These are phyloP conservation scores for Zopfochytrium polystomum DNA, from an alignment of 371 early-diverging fungal genomes.

Conservation along the genomic window DNA sequence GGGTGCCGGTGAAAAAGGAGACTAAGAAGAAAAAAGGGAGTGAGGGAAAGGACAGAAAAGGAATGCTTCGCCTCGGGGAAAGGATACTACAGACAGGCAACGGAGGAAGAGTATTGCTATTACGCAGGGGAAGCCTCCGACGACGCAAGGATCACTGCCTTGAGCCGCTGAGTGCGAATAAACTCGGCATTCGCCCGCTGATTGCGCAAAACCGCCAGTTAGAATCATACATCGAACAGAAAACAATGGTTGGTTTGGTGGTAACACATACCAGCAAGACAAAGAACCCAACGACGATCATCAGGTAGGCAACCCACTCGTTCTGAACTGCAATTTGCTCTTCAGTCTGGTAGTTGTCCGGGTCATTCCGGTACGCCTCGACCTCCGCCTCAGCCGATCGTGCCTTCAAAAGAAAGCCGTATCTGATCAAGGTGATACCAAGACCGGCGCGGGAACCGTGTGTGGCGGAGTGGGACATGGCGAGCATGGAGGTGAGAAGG, in stretches of 20 bases:
- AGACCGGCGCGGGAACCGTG: slow-evolving; percentile 38
- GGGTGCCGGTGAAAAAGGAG: no score
- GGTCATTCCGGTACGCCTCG: slow-evolving; percentile 9
- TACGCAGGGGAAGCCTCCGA: not conserved
- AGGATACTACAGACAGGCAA: no score
- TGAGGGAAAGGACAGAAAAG: no score
- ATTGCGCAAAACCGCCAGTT: not conserved
- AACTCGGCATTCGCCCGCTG: slow-evolving; percentile 36
- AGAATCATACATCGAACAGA: not conserved
- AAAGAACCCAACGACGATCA: slow-evolving; percentile 36
- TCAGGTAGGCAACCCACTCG: slow-evolving; percentile 32
- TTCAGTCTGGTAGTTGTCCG: slow-evolving; percentile 14
- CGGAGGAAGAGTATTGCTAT: no score
- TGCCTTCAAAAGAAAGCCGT: slow-evolving; percentile 20
- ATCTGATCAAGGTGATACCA: slow-evolving; percentile 40
- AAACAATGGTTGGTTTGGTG: not conserved
- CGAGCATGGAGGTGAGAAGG: slow-evolving; percentile 39
- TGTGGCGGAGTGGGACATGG: slow-evolving; percentile 42
- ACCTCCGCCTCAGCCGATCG: slow-evolving; percentile 19
- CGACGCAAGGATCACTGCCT: slow-evolving; percentile 21
- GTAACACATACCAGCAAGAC: slow-evolving; percentile 28
- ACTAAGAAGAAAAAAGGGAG: no score
- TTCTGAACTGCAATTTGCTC: slow-evolving; percentile 20
- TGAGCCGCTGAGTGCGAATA: slow-evolving; percentile 24
- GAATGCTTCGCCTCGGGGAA: no score